A percentile compares a stretch with the other conserved stretches of the same genome.
Conservation (phyloP, 352 stramenopile genomes). For the Pythium aquatile region DNA sequence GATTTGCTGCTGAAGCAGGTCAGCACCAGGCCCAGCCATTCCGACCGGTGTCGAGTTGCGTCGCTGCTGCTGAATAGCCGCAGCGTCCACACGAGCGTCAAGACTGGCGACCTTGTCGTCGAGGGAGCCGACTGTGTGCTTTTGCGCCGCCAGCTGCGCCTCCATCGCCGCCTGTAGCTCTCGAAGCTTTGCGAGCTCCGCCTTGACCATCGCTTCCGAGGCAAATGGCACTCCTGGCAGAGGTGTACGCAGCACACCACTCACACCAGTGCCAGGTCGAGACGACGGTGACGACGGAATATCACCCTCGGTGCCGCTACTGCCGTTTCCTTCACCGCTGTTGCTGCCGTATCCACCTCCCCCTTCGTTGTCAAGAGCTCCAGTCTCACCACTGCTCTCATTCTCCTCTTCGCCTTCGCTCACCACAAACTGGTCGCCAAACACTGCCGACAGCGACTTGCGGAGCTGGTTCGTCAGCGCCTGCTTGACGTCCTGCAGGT, state of each 20-base stretch:
- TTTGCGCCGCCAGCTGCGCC: conserved; percentile 35
- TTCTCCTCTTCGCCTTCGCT: conserved; percentile 26
- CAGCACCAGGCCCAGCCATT: conserved; percentile 2
- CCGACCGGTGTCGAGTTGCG: conserved; percentile 3
- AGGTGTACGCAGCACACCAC: conserved; percentile 25
- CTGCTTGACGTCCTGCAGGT: conserved; percentile 45
- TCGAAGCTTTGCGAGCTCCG: conserved; percentile 41
- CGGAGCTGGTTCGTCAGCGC: conserved; percentile 48
- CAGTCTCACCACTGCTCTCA: conserved; percentile 7
- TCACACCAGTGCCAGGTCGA: conserved; percentile 20
- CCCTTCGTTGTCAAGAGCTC: neutral
- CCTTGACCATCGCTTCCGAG: conserved; percentile 39
- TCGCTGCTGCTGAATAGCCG: conserved; percentile 17
- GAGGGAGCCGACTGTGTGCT: conserved; percentile 38
- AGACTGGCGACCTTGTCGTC: conserved; percentile 33
- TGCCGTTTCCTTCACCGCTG: neutral
- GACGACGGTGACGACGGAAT: conserved; percentile 7
- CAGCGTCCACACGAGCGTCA: conserved; percentile 23
- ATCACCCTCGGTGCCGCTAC: conserved; percentile 4
- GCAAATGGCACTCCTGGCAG: conserved; percentile 38
- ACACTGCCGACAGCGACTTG: conserved; percentile 40
- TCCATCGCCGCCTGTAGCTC: conserved; percentile 39
- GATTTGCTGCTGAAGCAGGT: conserved; percentile 46
- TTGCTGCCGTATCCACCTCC: neutral
- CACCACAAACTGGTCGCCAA: conserved; percentile 35